Evolutionary conservation across 345 rosid species (phyloP).

Genomic region (Brassica carinata): DNA sequence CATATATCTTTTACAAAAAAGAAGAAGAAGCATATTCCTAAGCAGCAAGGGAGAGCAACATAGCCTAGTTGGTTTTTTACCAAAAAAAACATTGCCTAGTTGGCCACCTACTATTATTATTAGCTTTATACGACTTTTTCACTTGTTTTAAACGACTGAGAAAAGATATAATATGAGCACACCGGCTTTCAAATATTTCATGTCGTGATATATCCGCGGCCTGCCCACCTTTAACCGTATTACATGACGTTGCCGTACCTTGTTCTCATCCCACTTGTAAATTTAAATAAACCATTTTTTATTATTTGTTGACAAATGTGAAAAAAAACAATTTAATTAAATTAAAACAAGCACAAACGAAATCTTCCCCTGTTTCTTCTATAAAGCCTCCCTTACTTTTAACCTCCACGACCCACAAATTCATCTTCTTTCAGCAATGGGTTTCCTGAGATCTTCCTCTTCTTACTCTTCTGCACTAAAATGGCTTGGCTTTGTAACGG

Average conservation of each 20-base stretch:
- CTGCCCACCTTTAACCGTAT: not conserved
- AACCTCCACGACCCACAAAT: not conserved
- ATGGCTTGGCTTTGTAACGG: conserved; percentile 95
- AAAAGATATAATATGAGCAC: not conserved
- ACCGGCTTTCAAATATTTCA: not conserved
- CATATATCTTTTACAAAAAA: too few relatives aligned
- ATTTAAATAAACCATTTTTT: not conserved
- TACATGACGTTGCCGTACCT: not conserved
- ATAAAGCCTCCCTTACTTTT: conserved; percentile 3
- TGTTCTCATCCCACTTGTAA: not conserved
- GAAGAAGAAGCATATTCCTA: not conserved
- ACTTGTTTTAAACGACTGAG: not conserved
- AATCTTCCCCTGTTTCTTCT: conserved; percentile 12
- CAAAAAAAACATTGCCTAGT: not conserved
- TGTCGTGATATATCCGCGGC: not conserved
- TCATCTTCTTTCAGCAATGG: conserved; percentile 23
- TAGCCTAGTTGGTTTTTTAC: not conserved
- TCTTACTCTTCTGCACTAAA: conserved; percentile 45
- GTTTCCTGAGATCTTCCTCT: conserved; percentile 21
- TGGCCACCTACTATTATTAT: not conserved
- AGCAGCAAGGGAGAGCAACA: not conserved
- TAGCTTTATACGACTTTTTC: not conserved
- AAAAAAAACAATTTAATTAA: not conserved
- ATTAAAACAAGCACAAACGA: not conserved
- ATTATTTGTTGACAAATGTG: not conserved